Percentiles rank a stretch among this genome's conserved stretches.
Evolutionary conservation across 176 grass and related monocot species (phyloP).

Genomic region (Chrysopogon serrulatus): DNA sequence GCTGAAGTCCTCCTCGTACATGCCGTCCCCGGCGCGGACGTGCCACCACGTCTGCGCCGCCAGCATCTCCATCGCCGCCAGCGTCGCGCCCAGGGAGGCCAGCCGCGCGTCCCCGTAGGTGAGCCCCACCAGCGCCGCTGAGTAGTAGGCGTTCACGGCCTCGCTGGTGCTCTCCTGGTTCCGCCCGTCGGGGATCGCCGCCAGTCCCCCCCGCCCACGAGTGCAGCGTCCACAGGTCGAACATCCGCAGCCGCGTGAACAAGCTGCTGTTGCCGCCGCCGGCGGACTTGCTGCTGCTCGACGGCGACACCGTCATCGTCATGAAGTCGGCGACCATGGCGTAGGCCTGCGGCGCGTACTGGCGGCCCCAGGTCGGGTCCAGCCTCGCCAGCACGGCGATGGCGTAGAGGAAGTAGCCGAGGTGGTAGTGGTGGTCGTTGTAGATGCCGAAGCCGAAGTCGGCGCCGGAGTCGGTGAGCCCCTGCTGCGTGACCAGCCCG

Average conservation of each 20-base stretch:
- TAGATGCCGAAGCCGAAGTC: constrained; percentile 89
- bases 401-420: constrained; percentile 94
- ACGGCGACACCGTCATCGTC: constrained; percentile 59
- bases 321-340: constrained; percentile 83
- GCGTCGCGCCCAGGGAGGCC: constrained; percentile 48
- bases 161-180: constrained; percentile 98
- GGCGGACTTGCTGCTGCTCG: constrained; percentile 23
- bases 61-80: constrained; percentile 60
- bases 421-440: constrained; percentile 98
- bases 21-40: constrained; percentile 32
- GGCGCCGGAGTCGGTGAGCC: constrained; percentile 47
- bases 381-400: constrained; percentile 80
- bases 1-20: constrained; percentile 84
- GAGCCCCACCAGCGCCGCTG: constrained; percentile 56
- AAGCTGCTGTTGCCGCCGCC: constrained; percentile 23
- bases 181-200: constrained; percentile 72
- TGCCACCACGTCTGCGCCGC: constrained; percentile 94
- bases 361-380: constrained; percentile 69
- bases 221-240: constrained; percentile 91
- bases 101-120: constrained; percentile 79
- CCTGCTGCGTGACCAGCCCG: constrained; percentile 67
- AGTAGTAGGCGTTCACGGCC: constrained; percentile 83
- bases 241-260: constrained; percentile 65
- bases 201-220: constrained; percentile 84
- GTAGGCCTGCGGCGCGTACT: constrained; percentile 75